Evolutionary conservation across 78 protist genomes (phyloP), one percentile per base, ranked within the genome.

Genomic region (Chrysochromulina parva): DNA sequence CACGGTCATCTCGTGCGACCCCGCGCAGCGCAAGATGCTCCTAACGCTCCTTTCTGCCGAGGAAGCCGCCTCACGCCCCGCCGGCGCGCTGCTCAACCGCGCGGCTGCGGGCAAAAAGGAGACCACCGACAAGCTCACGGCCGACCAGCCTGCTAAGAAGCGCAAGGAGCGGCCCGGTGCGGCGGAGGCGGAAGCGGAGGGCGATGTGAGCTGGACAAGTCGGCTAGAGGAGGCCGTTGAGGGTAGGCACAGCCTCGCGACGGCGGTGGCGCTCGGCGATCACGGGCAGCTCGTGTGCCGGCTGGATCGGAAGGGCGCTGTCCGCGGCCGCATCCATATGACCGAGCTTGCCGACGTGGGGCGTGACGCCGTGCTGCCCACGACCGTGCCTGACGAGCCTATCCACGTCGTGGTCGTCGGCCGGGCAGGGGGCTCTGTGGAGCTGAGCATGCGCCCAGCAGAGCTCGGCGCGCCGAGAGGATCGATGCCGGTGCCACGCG

Each of bases 401-500:
- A 9, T 74, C 57, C 82, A 74, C 57, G 82, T 74, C 57, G 82
- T 74, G 26, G 57, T 74, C 14, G 24, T 74, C 57, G 82, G 82
- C 82, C 13, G 22, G 55, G 82, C 26, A 53, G 17, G 7, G 28
- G 53, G 28, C 22, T 53, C 22, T n/a, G 19, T 48, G 26, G 14
- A 19, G 82, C 57, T 17, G n/a, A 3, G 6, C 58, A 26, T 26
- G 17, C 38, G 50, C 38, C 1, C 78, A 11, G 7, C 38, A 3
- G 82, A 4, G 1, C 53, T 48, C 82, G 1, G 11, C 16, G 82
- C 2, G 57, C 26, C 14, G 28, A 48, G 26, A 9, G 26, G 9
- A 55, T 55, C 26, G 20, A 22, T 55, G n/a, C 55, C 17, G 26
- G 55, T 26, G n/a, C 11, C 50, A 10, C 53, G 53, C 19, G 57